Evolutionary conservation across 2,329 filamentous ascomycete species (phyloP).

Genomic region (Calonectria multiphialidica): DNA sequence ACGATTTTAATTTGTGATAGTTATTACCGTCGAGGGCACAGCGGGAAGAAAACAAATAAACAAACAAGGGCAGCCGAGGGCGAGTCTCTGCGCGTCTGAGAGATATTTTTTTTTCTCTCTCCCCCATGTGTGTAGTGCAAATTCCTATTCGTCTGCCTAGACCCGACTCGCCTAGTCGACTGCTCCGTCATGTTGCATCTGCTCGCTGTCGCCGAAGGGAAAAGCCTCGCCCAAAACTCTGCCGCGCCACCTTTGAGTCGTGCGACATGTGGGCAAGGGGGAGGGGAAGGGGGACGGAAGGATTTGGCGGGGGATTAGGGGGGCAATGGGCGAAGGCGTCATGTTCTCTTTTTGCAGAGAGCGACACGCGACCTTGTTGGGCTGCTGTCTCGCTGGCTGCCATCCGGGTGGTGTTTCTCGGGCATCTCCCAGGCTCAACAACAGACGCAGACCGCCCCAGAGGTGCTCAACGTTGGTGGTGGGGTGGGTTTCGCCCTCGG

Average conservation of each 20-base stretch:
- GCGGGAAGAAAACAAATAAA: not conserved
- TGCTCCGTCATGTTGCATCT: conserved; percentile 26
- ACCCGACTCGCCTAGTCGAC: conserved; percentile 19
- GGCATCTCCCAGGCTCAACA: not conserved
- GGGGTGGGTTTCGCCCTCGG: not conserved
- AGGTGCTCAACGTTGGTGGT: not conserved
- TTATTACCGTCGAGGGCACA: not conserved
- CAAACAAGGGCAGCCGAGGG: not conserved
- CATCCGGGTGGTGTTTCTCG: not conserved
- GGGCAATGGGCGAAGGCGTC: not conserved
- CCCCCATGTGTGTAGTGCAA: not conserved
- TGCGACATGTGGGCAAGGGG: not conserved
- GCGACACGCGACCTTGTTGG: not conserved
- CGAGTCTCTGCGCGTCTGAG: not conserved
- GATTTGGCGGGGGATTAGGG: not conserved
- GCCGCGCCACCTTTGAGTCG: conserved; percentile 39
- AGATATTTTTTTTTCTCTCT: not conserved
- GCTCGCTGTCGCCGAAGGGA: conserved; percentile 9
- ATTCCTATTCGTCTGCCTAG: conserved; percentile 13
- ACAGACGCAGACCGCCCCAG: not conserved
- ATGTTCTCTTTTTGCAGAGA: not conserved
- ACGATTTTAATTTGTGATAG: not conserved
- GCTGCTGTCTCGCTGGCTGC: not conserved
- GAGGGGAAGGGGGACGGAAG: not conserved
- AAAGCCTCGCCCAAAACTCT: conserved; percentile 40